A percentile compares a stretch with the other conserved stretches of the same genome.
phyloP scores from a whole-genome alignment of 164 flowering plant species.

The Aristolochia contorta region DNA sequence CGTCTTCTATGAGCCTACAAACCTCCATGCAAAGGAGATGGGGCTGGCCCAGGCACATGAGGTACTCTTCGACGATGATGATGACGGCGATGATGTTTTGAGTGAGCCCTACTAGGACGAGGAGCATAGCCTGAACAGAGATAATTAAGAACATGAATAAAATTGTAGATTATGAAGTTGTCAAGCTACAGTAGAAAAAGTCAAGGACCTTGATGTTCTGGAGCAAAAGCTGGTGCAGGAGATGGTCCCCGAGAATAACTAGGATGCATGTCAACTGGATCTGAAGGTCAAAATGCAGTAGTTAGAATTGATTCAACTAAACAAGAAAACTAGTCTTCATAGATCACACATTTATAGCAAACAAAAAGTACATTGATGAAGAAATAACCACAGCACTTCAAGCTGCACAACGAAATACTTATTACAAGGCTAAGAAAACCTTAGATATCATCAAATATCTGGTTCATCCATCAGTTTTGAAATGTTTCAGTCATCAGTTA shows the following conservation, averaged over 20 bases:
- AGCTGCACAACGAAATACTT: too few species aligned
- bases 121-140: conserved; percentile 28
- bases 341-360: background rate
- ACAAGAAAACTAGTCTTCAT: conserved; percentile 5
- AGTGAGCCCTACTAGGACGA: conserved; percentile 21
- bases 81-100: conserved; percentile 24
- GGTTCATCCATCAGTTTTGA: too few species aligned
- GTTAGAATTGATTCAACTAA: conserved; percentile 31
- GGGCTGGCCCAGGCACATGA: conserved; percentile 41
- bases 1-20: conserved; percentile 1
- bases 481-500: too few species aligned
- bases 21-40: conserved; percentile 34
- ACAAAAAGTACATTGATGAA: too few species aligned
- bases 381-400: too few species aligned
- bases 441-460: too few species aligned
- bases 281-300: conserved; percentile 21
- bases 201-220: conserved; percentile 35
- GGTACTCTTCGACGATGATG: conserved; percentile 29
- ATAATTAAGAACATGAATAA: conserved; percentile 1
- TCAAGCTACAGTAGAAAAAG: conserved; percentile 4
- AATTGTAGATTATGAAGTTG: background rate
- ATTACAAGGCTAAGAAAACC: too few species aligned
- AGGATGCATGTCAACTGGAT: conserved; percentile 11
- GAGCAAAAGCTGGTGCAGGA: conserved; percentile 43
- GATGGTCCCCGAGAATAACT: conserved; percentile 22